Base-by-base conservation (phyloP, 2,329 filamentous ascomycete species). In the Fusarium irregulare region DNA sequence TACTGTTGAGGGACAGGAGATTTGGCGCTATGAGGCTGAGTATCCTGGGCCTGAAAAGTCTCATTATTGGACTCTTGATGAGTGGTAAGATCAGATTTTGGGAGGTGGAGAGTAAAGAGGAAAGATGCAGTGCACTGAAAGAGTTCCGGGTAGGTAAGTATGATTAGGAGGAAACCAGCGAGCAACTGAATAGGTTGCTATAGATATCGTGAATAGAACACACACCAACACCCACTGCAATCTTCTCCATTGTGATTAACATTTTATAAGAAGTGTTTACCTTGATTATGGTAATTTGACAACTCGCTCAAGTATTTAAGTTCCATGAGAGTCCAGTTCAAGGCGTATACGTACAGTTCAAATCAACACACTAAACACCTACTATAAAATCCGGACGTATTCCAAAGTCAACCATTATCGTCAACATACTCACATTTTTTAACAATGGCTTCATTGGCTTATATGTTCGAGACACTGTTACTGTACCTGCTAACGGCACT, bases 171-270 rank as follows among this genome's bases (percentile, higher is more conserved):
- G 16, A 1, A 10, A 10, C 4, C 0, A 18, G 32, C 3, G 16
- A 34, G 16, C 4, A 34, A 34, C 32, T 10, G 2, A 34, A 18
- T 34, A 3, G 14, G 7, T 6, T 18, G 0, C 32, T 3, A 6
- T 11, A 12, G 9, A 37, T 3, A 37, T n/a, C 3, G 18, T 7
- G 34, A n/a, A n/a, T n/a, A 37, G 10, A 37, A 37, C 4, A 0
- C 34, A 6, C 9, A 37, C 11, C 3, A 1, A 37, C 0, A 25
- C 5, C 9, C 18, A 7, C 5, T 37, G 18, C 9, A n/a, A 37
- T n/a, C 7, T 0, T 0, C 5, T 10, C 3, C 5, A 6, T 4
- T 37, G 18, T 37, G n/a, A n/a, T n/a, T n/a, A n/a, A n/a, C n/a
- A n/a, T n/a, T n/a, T n/a, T n/a, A n/a, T n/a, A n/a, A n/a, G n/a